Evolutionary conservation across 768 basidiomycete genomes (phyloP).

Genomic region (Multifurca ochricompacta): DNA sequence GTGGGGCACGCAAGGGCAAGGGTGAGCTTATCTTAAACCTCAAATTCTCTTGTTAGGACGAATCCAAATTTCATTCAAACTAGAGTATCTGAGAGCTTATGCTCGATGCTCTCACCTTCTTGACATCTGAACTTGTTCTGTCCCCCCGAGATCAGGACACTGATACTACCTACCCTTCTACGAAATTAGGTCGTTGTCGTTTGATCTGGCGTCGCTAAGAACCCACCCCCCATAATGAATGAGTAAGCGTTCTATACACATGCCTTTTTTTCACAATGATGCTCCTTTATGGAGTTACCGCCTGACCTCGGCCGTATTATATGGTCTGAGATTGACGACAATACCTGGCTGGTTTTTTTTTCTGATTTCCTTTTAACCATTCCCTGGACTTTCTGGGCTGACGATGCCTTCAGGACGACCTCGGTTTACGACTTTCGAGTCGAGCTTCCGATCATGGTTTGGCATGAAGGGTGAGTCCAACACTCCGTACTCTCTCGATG

Average conservation of each 20-base stretch:
- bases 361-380: constrained; percentile 37
- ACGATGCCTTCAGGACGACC: background rate
- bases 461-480: background rate
- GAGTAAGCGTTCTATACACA: constrained; percentile 30
- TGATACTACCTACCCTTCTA: background rate
- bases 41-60: constrained; percentile 36
- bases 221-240: background rate
- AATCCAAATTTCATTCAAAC: constrained; percentile 68
- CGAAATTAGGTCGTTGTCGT: background rate
- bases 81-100: constrained; percentile 81
- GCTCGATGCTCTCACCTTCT: constrained; percentile 60
- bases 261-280: constrained; percentile 40
- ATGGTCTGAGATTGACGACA: constrained; percentile 52
- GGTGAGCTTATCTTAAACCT: constrained; percentile 1
- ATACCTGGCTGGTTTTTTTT: constrained; percentile 72
- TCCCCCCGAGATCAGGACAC: background rate
- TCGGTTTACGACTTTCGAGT: background rate
- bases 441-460: background rate
- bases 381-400: background rate
- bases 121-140: constrained; percentile 7
- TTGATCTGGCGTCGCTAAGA: background rate
- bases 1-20: background rate
- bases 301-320: constrained; percentile 45
- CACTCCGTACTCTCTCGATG: background rate
- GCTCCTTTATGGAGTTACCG: constrained; percentile 77